Conservation (phyloP, 345 rosid species). For the Toxicodendron radicans region DNA sequence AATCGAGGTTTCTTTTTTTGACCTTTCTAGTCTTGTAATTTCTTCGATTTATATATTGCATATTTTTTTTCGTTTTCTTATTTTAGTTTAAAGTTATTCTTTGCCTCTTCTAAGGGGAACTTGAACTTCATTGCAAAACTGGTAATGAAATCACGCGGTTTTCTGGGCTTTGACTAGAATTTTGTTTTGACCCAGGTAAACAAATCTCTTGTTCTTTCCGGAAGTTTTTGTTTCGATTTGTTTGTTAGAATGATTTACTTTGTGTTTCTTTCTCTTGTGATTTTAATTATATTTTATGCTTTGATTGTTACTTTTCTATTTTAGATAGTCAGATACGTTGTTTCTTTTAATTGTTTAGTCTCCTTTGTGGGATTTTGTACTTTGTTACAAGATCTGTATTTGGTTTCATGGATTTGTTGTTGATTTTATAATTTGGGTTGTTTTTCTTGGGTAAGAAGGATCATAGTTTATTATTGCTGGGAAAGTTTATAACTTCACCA, state of each 20-base stretch:
- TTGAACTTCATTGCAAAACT: neutral
- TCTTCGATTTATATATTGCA: neutral
- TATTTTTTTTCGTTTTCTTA: neutral
- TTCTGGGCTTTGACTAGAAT: constrained; percentile 19
- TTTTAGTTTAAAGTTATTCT: neutral
- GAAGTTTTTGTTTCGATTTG: no score
- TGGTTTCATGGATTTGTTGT: neutral
- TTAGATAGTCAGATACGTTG: neutral
- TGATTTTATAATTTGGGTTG: neutral
- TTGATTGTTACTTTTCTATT: neutral
- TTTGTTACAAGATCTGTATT: constrained; percentile 21
- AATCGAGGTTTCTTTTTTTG: constrained; percentile 4
- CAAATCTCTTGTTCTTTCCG: constrained; percentile 1
- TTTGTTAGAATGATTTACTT: neutral
- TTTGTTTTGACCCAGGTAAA: constrained; percentile 29
- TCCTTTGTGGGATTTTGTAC: constrained; percentile 10
- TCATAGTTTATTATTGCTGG: neutral
- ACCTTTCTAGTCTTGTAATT: neutral
- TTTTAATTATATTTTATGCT: neutral
- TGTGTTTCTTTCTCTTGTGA: neutral
- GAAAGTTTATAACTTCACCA: constrained; percentile 2
- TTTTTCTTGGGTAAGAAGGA: neutral
- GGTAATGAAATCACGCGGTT: constrained; percentile 13
- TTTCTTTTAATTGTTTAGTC: constrained; percentile 2
- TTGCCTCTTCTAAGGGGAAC: constrained; percentile 30